A percentile compares a stretch with the other conserved stretches of the same genome.
Evolutionary conservation across 495 filamentous ascomycete species (phyloP).

Genomic region (Paragyromitra xinjiangensis): DNA sequence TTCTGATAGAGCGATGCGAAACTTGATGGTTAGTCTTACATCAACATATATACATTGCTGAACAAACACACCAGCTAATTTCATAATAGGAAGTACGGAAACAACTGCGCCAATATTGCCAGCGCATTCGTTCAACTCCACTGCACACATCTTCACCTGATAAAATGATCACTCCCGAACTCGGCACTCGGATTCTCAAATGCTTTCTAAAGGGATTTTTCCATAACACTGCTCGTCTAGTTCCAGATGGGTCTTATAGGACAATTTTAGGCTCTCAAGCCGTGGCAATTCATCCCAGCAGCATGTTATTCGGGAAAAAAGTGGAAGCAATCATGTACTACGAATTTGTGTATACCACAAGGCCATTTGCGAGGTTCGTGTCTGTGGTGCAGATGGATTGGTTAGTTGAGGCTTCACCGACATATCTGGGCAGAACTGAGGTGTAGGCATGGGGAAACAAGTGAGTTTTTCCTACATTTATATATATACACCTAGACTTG

Average conservation of each 20-base stretch:
- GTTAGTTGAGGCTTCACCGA: conserved; percentile 70
- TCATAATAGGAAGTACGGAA: conserved; percentile 34
- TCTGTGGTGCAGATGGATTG: conserved; percentile 87
- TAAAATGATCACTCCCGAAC: conserved; percentile 62
- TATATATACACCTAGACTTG: background rate
- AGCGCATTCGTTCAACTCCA: conserved; percentile 13
- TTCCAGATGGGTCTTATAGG: conserved; percentile 83
- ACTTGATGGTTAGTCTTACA: conserved; percentile 43
- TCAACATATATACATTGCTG: background rate
- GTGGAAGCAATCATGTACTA: conserved; percentile 94
- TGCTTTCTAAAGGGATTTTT: conserved; percentile 84
- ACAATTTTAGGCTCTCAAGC: conserved; percentile 84
- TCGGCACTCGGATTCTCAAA: conserved; percentile 70
- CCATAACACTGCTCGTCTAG: conserved; percentile 81
- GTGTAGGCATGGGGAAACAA: background rate
- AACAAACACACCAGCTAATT: conserved; percentile 26
- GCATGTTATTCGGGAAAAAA: conserved; percentile 84
- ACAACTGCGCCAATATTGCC: conserved; percentile 57
- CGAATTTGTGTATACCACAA: conserved; percentile 93
- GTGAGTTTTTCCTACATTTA: background rate
- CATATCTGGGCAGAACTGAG: conserved; percentile 4
- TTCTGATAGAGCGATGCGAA: conserved; percentile 81
- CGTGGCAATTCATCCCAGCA: conserved; percentile 89
- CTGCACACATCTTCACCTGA: conserved; percentile 49
- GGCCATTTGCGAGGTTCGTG: conserved; percentile 88